Evolutionary conservation across 169 alveolate species (phyloP).

Genomic region (Eimeria necatrix): DNA sequence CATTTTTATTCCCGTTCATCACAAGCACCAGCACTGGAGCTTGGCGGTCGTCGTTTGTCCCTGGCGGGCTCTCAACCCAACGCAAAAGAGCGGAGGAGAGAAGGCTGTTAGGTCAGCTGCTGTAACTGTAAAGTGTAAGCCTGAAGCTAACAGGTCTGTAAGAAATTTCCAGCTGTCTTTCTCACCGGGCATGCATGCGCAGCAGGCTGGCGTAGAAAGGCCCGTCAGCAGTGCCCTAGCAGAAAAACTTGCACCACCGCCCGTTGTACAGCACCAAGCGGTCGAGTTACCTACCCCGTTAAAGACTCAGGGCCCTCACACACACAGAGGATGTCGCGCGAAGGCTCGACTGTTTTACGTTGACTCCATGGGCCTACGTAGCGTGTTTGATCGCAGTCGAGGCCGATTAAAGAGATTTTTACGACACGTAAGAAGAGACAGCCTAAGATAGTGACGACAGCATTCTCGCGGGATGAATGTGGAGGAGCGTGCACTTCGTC

Average conservation of each 20-base stretch:
- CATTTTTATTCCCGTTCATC: slow-evolving; percentile 74
- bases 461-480: no score
- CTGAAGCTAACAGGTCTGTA: neutral
- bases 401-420: slow-evolving; percentile 66
- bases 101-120: slow-evolving; percentile 3
- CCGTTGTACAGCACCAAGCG: neutral
- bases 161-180: neutral
- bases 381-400: slow-evolving; percentile 64
- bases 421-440: slow-evolving; percentile 25
- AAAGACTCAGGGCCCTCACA: slow-evolving; percentile 5
- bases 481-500: no score
- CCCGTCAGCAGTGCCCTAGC: neutral
- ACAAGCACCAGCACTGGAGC: slow-evolving; percentile 75
- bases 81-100: neutral
- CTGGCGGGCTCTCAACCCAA: slow-evolving; percentile 49
- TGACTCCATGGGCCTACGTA: slow-evolving; percentile 68
- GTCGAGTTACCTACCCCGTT: neutral
- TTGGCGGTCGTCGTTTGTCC: slow-evolving; percentile 66
- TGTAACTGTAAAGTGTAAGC: slow-evolving; percentile 1
- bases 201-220: neutral
- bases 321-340: slow-evolving; percentile 4
- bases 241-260: neutral
- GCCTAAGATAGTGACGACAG: no score
- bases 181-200: neutral
- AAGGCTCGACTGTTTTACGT: slow-evolving; percentile 69